Percentiles rank a stretch among this genome's conserved stretches.
These are phyloP conservation scores for Lumnitzera racemosa DNA, from an alignment of 345 rosid species.

Conservation along the genomic window DNA sequence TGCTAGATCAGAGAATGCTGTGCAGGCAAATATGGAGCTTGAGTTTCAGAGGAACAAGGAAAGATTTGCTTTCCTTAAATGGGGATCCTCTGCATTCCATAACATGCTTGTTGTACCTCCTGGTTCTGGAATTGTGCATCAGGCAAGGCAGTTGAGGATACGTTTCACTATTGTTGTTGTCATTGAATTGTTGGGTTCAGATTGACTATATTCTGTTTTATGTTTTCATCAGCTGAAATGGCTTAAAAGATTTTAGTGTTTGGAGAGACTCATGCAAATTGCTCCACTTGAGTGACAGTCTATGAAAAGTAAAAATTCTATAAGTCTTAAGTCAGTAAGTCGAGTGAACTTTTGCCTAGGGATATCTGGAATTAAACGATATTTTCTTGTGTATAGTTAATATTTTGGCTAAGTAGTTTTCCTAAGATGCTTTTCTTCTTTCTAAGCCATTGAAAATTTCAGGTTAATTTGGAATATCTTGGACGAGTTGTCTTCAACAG, in stretches of 20 bases:
- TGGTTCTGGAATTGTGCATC: constrained; percentile 99
- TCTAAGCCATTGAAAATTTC: constrained; percentile 18
- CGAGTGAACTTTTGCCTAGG: no score
- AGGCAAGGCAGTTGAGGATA: constrained; percentile 39
- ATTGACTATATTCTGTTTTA: no score
- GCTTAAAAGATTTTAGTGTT: no score
- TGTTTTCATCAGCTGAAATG: no score
- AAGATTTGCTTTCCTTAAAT: constrained; percentile 94
- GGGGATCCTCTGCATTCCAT: constrained; percentile 89
- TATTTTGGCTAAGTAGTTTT: not conserved
- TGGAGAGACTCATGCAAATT: no score
- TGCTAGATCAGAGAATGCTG: constrained; percentile 88
- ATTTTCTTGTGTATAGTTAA: not conserved
- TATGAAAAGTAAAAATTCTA: no score
- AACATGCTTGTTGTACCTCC: constrained; percentile 99
- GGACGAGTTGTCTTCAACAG: constrained; percentile 96
- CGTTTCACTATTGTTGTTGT: not conserved
- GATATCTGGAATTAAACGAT: no score
- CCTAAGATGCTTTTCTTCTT: not conserved
- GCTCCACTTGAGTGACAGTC: no score
- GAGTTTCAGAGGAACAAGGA: constrained; percentile 96
- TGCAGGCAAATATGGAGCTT: constrained; percentile 91
- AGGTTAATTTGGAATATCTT: constrained; percentile 97
- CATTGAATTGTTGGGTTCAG: no score
- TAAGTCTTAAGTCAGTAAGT: no score